Conservation (phyloP, 1,284 basidiomycete genomes). For the Exsudoporus floridanus region DNA sequence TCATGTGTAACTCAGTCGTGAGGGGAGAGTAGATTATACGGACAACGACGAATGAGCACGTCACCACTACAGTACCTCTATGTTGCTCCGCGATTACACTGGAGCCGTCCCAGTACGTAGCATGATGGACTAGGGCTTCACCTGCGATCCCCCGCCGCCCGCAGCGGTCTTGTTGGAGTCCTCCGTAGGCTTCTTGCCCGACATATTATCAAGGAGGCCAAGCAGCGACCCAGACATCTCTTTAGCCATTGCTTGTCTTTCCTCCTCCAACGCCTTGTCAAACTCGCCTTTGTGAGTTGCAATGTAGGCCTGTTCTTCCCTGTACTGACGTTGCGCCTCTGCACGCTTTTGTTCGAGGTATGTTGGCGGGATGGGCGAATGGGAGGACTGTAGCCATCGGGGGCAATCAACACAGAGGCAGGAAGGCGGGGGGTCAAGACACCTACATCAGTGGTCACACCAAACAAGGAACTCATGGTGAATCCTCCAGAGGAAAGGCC, state of each 20-base stretch:
- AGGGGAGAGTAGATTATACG: constrained; percentile 15
- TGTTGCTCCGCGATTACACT: neutral
- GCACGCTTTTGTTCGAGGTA: constrained; percentile 90
- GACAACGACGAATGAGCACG: neutral
- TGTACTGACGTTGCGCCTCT: constrained; percentile 83
- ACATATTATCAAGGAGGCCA: constrained; percentile 38
- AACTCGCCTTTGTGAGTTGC: constrained; percentile 79
- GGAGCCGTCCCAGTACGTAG: neutral
- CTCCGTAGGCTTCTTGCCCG: constrained; percentile 40
- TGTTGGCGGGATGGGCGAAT: constrained; percentile 62
- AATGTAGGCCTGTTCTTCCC: constrained; percentile 88
- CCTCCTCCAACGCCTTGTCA: constrained; percentile 76
- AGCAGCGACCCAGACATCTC: constrained; percentile 53
- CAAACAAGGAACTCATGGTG: constrained; percentile 49
- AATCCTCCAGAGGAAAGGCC: constrained; percentile 45
- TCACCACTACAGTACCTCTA: constrained; percentile 15
- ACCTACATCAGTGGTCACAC: constrained; percentile 28
- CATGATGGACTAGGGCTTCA: neutral
- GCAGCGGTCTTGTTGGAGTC: constrained; percentile 6
- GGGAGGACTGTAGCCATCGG: constrained; percentile 19
- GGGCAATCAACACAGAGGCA: constrained; percentile 5
- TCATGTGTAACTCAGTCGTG: neutral
- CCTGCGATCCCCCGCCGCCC: constrained; percentile 12
- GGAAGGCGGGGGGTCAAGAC: neutral
- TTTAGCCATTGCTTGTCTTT: constrained; percentile 74